Conservation (phyloP, 306 rosid species). For the Cucurbita argyrosperma region DNA sequence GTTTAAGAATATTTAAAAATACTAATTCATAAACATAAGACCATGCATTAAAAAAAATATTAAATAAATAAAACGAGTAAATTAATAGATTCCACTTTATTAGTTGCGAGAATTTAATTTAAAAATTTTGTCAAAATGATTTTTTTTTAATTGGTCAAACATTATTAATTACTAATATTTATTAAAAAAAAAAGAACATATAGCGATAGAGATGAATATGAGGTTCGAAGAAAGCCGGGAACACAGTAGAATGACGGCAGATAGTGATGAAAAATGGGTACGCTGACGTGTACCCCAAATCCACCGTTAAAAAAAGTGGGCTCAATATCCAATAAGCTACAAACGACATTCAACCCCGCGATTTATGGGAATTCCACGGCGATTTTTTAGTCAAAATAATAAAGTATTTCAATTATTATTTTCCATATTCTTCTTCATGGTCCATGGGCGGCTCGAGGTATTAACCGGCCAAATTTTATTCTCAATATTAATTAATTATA, state of each 20-base stretch:
- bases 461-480: no score
- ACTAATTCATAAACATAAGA: no score
- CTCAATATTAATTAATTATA: no score
- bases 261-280: not conserved
- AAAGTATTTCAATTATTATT: not conserved
- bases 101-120: no score
- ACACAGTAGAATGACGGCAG: not conserved
- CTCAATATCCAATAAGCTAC: not conserved
- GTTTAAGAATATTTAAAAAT: no score
- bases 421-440: not conserved
- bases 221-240: not conserved
- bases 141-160: not conserved
- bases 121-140: no score
- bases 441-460: slow-evolving; percentile 1
- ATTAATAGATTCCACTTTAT: no score
- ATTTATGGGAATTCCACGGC: slow-evolving; percentile 3
- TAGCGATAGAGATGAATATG: not conserved
- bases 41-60: no score
- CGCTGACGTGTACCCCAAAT: slow-evolving; percentile 19
- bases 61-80: no score
- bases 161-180: not conserved
- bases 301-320: slow-evolving; percentile 11
- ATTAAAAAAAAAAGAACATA: not conserved
- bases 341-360: not conserved
- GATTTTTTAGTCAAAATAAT: not conserved